These are phyloP conservation scores for Priceomyces medius DNA, from an alignment of 805 yeast genomes.

Conservation along the genomic window DNA sequence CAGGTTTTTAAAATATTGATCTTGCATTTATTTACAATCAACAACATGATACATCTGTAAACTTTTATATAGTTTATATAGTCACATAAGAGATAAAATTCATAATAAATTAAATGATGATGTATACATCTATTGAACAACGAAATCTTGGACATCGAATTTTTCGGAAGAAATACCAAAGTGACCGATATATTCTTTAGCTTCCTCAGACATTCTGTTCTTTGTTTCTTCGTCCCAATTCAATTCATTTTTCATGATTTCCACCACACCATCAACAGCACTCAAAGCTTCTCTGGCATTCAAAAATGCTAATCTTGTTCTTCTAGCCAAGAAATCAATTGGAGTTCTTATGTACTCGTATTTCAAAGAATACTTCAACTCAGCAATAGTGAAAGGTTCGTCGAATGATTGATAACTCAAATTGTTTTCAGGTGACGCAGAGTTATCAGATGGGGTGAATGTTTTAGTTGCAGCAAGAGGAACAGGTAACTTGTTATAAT, in stretches of 20 bases:
- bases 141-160: slow-evolving; percentile 24
- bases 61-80: background rate
- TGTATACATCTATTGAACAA: slow-evolving; percentile 16
- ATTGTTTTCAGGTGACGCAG: slow-evolving; percentile 28
- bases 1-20: slow-evolving; percentile 1
- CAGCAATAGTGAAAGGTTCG: slow-evolving; percentile 89
- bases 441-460: slow-evolving; percentile 29
- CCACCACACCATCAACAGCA: slow-evolving; percentile 82
- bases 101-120: background rate
- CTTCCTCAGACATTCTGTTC: slow-evolving; percentile 48
- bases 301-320: slow-evolving; percentile 89
- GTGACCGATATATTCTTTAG: slow-evolving; percentile 58
- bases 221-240: slow-evolving; percentile 67
- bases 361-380: slow-evolving; percentile 74
- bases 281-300: slow-evolving; percentile 80
- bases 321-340: slow-evolving; percentile 85
- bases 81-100: background rate
- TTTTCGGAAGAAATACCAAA: slow-evolving; percentile 48
- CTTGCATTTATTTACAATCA: slow-evolving; percentile 1
- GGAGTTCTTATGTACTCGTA: slow-evolving; percentile 89
- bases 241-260: slow-evolving; percentile 77
- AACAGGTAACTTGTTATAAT: slow-evolving; percentile 61
- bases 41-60: slow-evolving; percentile 1
- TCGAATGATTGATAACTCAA: slow-evolving; percentile 54
- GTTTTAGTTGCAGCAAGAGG: slow-evolving; percentile 48